Base-by-base conservation (phyloP, 495 filamentous ascomycete genomes). In the Penicillium waksmanii region DNA sequence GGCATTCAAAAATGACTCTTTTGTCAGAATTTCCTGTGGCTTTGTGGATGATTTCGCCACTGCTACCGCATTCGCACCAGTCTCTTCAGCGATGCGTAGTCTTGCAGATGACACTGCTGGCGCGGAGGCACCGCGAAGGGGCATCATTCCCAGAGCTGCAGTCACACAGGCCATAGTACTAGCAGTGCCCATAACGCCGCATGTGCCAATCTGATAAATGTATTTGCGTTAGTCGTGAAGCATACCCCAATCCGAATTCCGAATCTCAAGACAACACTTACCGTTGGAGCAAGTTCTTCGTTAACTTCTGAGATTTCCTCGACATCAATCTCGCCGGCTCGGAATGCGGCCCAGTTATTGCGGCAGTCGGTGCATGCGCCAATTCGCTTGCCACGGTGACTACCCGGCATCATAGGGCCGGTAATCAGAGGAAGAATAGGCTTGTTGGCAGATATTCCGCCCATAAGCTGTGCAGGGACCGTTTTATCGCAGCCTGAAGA, bases 141-240 rank as follows among this genome's bases (percentile, higher is more conserved):
- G 85, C 79, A 89, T 88, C 66, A 89, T 74, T 19, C 87, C 87
- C 2, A 89, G 75, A 0, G 78, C 87, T 17, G 80, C 85, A 19
- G 83, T 80, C 9, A 89, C 69, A 56, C 87, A 89, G 3, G 86
- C 85, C 85, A 89, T 89, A 21, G 87, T 89, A 47, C 81, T 85
- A 7, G 87, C 87, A 10, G 87, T 89, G 12, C 86, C 87, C 85
- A 88, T 88, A 3, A 89, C 86, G 21, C 86, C 86, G 63, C 86
- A 89, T 10, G 86, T 89, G 21, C 86, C 86, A 5, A 80, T 79
- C 84, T 87, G 57, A 33, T 19, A 25, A 18, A 50, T 13, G 50
- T 11, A 51, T 7, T 27, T 13, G 54, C 18, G 42, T 33, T 46
- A 43, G 42, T 6, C 8, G 6, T 31, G 21, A 18, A 8, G 15